Conservation (phyloP, 2,329 filamentous ascomycete species). For the Cladophialophora exuberans region DNA sequence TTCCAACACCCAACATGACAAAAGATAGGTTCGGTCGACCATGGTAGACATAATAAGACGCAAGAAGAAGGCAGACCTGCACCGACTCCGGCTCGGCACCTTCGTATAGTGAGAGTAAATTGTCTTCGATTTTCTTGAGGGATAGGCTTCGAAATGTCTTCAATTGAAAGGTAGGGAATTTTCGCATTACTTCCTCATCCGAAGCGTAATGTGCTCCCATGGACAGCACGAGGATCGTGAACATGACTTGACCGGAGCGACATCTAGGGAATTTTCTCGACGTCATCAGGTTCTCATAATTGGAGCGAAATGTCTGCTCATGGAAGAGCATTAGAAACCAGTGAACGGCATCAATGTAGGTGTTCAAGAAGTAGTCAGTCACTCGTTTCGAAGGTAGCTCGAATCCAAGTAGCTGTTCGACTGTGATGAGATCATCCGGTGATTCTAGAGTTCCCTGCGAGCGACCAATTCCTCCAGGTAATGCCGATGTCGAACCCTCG, state of each 20-base stretch:
- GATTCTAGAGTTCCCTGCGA: slow-evolving; percentile 35
- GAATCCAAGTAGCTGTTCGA: slow-evolving; percentile 35
- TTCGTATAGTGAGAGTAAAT: slow-evolving; percentile 48
- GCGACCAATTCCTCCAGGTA: slow-evolving; percentile 21
- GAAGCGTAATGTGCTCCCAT: slow-evolving; percentile 46
- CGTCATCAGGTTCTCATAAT: slow-evolving; percentile 38
- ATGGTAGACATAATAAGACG: slow-evolving; percentile 23
- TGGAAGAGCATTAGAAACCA: slow-evolving; percentile 52
- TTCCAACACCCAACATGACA: slow-evolving; percentile 20
- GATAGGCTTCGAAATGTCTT: slow-evolving; percentile 16
- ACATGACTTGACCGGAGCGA: slow-evolving; percentile 42
- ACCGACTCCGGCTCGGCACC: slow-evolving; percentile 37
- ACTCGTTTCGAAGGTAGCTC: slow-evolving; percentile 38
- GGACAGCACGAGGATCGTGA: slow-evolving; percentile 44
- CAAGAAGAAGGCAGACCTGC: slow-evolving; percentile 23
- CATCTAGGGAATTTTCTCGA: slow-evolving; percentile 40
- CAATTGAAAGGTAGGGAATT: slow-evolving; percentile 31
- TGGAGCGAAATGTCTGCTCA: slow-evolving; percentile 45
- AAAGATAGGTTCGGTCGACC: slow-evolving; percentile 24
- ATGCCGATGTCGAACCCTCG: slow-evolving; percentile 22
- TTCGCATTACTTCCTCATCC: slow-evolving; percentile 19
- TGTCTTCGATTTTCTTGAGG: slow-evolving; percentile 37
- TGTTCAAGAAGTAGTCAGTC: slow-evolving; percentile 41
- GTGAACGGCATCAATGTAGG: slow-evolving; percentile 48
- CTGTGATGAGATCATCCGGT: slow-evolving; percentile 35